A percentile compares a stretch with the other conserved stretches of the same genome.
Conservation (phyloP, 2,329 filamentous ascomycete genomes). For the Botrytis fragariae region DNA sequence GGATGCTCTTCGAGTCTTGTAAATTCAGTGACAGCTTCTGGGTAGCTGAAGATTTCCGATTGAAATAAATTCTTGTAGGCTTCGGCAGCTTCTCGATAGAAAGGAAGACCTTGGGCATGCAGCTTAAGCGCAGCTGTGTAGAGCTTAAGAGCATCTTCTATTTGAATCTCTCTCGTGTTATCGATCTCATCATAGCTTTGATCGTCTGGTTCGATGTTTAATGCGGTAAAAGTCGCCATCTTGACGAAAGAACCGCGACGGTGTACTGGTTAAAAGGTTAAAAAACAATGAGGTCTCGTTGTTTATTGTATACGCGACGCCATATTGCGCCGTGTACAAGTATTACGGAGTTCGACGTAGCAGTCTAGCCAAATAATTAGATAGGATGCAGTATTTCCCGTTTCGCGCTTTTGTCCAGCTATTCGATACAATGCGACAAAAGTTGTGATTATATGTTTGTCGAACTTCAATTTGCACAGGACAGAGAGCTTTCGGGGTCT, state of each 20-base stretch:
- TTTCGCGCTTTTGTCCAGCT: not conserved
- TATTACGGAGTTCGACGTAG: not conserved
- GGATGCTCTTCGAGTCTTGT: slow-evolving; percentile 63
- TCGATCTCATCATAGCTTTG: slow-evolving; percentile 88
- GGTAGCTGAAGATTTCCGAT: slow-evolving; percentile 91
- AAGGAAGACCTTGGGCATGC: slow-evolving; percentile 79
- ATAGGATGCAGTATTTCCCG: not conserved
- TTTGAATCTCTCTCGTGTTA: slow-evolving; percentile 91
- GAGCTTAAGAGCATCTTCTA: slow-evolving; percentile 92
- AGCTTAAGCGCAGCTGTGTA: slow-evolving; percentile 90
- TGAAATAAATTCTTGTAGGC: slow-evolving; percentile 84
- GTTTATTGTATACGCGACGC: not conserved
- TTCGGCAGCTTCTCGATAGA: slow-evolving; percentile 70
- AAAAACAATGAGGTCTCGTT: not conserved
- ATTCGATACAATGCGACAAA: not conserved
- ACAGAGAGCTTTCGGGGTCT: not conserved
- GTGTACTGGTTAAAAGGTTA: not conserved
- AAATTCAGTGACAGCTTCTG: slow-evolving; percentile 83
- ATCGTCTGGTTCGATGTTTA: slow-evolving; percentile 93
- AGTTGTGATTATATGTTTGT: not conserved
- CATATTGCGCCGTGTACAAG: not conserved
- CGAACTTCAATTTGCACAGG: not conserved
- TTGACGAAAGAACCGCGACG: not conserved
- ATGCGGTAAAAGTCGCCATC: slow-evolving; percentile 63
- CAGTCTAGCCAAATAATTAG: not conserved